Evolutionary conservation across 2,329 filamentous ascomycete genomes (phyloP), one percentile per base, ranked within the genome.

Genomic region (Grosmannia serpens): DNA sequence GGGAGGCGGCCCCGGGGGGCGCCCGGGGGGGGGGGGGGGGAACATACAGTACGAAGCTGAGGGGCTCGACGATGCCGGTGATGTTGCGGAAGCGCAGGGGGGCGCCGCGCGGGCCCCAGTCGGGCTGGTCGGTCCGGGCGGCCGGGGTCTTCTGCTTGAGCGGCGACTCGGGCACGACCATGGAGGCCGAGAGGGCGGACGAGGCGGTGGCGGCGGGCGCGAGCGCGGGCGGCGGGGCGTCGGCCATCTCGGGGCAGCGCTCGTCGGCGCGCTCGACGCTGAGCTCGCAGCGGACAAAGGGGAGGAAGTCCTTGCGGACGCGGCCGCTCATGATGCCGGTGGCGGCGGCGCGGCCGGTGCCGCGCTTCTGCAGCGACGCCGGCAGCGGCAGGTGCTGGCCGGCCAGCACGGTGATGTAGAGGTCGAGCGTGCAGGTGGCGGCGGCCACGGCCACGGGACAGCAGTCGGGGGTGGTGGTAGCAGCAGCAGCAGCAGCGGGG

Each of bases 211-310:
- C 35, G 3, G 49, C 35, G 2, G 47, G 15, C 6, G 29, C 26
- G 3, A 53, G 7, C 7, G 50, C n/a, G 8, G 52, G 7, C 31
- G 53, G 35, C 9, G 58, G 17, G 22, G 55, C n/a, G 1, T 51
- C 54, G 7, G 35, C 46, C 3, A 47, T 6, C 52, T 62, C 60
- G 1, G 60, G 67, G 50, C 61, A 70, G 61, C 63, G 71, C 63
- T 71, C 77, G 60, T 70, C 70, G 9, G 69, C 68, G 61, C 77
- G 87, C 67, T 94, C 90, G 20, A 91, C 83, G 69, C 95, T 89
- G 58, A 96, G 72, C 68, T 94, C 87, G 62, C 86, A 86, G 68
- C 87, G 90, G 65, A 96, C 80, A 60, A 88, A 82, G 1, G 89
- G 89, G 46, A 84, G 82, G 62, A 94, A 82, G 49, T 76, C 74